Base-by-base conservation (phyloP, 495 filamentous ascomycete genomes). In the Terfezia claveryi region DNA sequence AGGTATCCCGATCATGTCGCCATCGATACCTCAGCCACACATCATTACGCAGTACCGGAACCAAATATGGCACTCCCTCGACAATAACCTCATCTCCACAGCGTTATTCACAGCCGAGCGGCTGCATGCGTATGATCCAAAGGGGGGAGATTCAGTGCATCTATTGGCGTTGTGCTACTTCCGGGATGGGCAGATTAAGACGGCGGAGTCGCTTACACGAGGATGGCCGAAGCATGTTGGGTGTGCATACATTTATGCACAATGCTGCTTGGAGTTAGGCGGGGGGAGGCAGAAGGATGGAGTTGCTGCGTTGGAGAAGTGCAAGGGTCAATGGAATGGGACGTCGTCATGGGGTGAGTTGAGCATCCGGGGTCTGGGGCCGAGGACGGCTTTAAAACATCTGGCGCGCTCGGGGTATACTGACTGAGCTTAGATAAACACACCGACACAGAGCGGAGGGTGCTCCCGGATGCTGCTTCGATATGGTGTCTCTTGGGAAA, bases 81-180 rank as follows among this genome's bases (percentile, higher is more conserved):
- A 98, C 69, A 92, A 89, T 61, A 81, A 88, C 61, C 74, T 88
- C 36, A 73, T 82, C 59, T 76, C 83, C 37, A 95, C 91, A 61
- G 91, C 91, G 53, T 77, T 94, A 36, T 96, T 96, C 69, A 80
- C 93, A 44, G 82, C 91, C 51, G 85, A 86, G 53, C 80, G 91
- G 51, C 74, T 96, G 6, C 74, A 79, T 51, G 88, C 87, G 37
- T 79, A 85, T 61, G 91, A 96, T 57, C 78, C 78, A 16, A 77
- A 81, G 55, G 79, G 78, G 37, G 74, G 77, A 49, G 91, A 98
- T 67, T 80, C 85, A 8, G 72, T 77, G 38, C 89, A 91, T 67
- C 78, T 96, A 14, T 71, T 93, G 14, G 78, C 85, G 9, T 76
- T 92, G 32, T 92, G 85, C 61, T 79, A 94, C 67, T 74, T 89